Base-by-base conservation (phyloP, 2,329 filamentous ascomycete species). In the Ampelomyces quisqualis region DNA sequence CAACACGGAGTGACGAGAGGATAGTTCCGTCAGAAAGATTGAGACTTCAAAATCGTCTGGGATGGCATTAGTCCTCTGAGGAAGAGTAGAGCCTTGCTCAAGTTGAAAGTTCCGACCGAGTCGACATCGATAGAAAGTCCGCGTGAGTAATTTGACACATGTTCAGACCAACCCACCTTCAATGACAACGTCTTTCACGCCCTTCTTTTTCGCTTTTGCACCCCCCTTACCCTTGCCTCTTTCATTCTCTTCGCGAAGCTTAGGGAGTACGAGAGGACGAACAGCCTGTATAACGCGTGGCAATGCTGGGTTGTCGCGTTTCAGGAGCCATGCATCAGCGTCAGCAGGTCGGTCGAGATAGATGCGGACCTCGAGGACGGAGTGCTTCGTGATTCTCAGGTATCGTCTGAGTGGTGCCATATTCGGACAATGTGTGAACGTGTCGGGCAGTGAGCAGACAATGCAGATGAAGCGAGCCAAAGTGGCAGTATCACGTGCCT, bases 31-130 rank as follows among this genome's bases (percentile, higher is more conserved):
- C 52, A 98, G 75, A 70, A 96, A 97, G 51, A 98, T 86, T 24
- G 90, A 88, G 10, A 96, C 89, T 64, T 97, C 90, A 63, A 96
- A 98, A 55, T 95, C 91, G 68, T 96, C 91, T 93, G 57, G 39
- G 46, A n/a, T 24, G 20, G 23, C 27, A 29, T 56, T 34, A 55
- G 43, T 24, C 26, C 38, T 53, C 37, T 48, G 43, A 44, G 38
- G 53, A 33, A 51, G 47, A 45, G 7, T 13, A 14, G 29, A 29
- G 33, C 6, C 11, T 34, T 6, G 28, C 28, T n/a, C n/a, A n/a
- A n/a, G n/a, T n/a, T n/a, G n/a, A n/a, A n/a, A n/a, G n/a, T n/a
- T n/a, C n/a, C n/a, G n/a, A n/a, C n/a, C n/a, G n/a, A n/a, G n/a
- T n/a, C n/a, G n/a, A n/a, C n/a, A n/a, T n/a, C n/a, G n/a, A n/a